Percentiles rank a stretch among this genome's conserved stretches.
Evolutionary conservation across 306 rosid species (phyloP).

Genomic region (Glycyrrhiza uralensis): DNA sequence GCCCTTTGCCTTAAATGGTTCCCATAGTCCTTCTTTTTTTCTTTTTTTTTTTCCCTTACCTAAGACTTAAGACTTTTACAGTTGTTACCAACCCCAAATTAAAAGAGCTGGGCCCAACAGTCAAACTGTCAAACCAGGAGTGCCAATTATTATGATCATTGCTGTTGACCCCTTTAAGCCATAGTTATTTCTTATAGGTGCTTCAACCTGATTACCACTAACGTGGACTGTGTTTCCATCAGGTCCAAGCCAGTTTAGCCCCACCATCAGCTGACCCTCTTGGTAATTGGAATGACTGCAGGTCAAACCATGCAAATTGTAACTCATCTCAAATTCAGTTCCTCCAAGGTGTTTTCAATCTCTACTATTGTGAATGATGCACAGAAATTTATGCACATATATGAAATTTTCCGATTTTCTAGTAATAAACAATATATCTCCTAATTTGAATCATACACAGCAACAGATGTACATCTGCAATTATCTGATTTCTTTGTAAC

Average conservation of each 20-base stretch:
- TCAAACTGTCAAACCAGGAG: background rate
- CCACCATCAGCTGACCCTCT: conserved; percentile 77
- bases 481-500: conserved; percentile 7
- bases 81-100: background rate
- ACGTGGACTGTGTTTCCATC: conserved; percentile 19
- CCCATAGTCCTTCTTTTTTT: background rate
- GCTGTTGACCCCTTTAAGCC: background rate
- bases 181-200: background rate
- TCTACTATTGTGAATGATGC: background rate
- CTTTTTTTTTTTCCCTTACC: background rate
- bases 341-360: conserved; percentile 62
- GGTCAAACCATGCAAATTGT: conserved; percentile 66
- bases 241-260: conserved; percentile 84
- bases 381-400: background rate
- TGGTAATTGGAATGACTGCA: conserved; percentile 78
- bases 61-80: background rate
- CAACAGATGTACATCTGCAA: background rate
- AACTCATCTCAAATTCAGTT: conserved; percentile 76
- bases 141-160: background rate
- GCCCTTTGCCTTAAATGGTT: background rate
- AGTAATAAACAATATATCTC: background rate
- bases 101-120: background rate
- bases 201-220: conserved; percentile 1
- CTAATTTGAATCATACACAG: background rate
- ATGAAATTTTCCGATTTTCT: background rate